These are phyloP conservation scores for Davidsoniella eucalypti DNA, from an alignment of 2,329 filamentous ascomycete species.

Conservation along the genomic window DNA sequence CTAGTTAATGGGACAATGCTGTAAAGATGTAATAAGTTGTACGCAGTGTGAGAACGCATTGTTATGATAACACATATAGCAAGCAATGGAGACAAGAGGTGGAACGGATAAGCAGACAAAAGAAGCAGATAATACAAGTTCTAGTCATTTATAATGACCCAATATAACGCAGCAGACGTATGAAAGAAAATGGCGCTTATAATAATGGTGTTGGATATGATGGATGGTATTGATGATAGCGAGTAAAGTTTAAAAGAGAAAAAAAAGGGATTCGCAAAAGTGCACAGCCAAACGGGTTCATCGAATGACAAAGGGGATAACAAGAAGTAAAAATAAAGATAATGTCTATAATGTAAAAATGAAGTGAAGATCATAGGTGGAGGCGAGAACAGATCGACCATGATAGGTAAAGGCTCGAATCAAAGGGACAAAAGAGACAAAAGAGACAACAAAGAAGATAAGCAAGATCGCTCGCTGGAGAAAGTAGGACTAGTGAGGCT, in stretches of 20 bases:
- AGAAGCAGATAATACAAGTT: background rate
- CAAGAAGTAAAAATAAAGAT: background rate
- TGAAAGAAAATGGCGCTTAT: background rate
- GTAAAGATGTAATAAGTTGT: no score
- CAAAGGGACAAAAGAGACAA: no score
- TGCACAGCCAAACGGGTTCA: no score
- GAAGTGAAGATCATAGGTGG: background rate
- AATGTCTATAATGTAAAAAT: constrained; percentile 4
- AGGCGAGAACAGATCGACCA: no score
- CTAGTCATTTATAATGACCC: background rate
- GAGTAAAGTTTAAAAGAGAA: background rate
- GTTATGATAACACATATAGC: no score
- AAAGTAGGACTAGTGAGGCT: no score
- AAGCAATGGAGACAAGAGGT: background rate
- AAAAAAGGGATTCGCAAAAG: no score
- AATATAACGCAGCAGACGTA: background rate
- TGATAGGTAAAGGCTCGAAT: no score
- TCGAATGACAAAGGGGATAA: background rate
- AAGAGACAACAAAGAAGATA: background rate
- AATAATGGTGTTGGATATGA: no score
- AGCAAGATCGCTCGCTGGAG: background rate
- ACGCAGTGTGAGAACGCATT: no score
- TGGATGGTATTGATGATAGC: constrained; percentile 1
- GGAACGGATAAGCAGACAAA: background rate
- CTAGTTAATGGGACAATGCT: no score